Percentiles rank a stretch among this genome's conserved stretches.
These are phyloP conservation scores for Huiozyma sinensis DNA, from an alignment of 805 yeast species.

Conservation along the genomic window DNA sequence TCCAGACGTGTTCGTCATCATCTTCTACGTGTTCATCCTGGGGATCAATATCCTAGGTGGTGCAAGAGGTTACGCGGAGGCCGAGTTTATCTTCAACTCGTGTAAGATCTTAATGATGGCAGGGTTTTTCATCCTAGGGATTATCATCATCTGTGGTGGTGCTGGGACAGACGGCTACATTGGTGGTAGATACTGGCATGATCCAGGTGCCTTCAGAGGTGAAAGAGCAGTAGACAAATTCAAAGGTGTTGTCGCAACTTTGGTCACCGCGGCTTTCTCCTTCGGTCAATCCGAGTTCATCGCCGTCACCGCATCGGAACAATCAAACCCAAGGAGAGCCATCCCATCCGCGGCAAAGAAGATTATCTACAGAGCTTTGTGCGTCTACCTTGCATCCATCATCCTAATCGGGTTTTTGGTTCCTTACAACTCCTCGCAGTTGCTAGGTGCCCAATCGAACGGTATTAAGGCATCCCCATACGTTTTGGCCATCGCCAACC, in stretches of 20 bases:
- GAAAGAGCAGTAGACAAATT: conserved; percentile 33
- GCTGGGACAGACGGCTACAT: conserved; percentile 35
- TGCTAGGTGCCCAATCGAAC: conserved; percentile 33
- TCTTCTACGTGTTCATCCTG: conserved; percentile 38
- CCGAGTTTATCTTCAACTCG: conserved; percentile 53
- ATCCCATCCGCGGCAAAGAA: conserved; percentile 48
- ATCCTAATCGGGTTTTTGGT: conserved; percentile 42
- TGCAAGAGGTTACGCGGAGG: conserved; percentile 50
- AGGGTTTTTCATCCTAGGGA: conserved; percentile 48
- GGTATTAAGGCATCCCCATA: conserved; percentile 57
- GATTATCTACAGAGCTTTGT: conserved; percentile 43
- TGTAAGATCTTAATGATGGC: conserved; percentile 52
- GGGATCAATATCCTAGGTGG: conserved; percentile 39
- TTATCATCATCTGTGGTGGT: conserved; percentile 35
- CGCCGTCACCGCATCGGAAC: conserved; percentile 50
- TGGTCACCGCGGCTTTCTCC: conserved; percentile 49
- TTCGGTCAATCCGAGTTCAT: conserved; percentile 54
- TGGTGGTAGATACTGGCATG: conserved; percentile 41
- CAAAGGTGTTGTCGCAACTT: conserved; percentile 43
- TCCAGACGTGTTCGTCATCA: conserved; percentile 47
- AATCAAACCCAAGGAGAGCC: conserved; percentile 42
- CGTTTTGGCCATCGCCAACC: conserved; percentile 49
- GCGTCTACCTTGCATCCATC: conserved; percentile 40
- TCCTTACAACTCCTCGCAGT: conserved; percentile 36
- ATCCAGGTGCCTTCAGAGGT: conserved; percentile 43